A percentile compares a stretch with the other conserved stretches of the same genome.
phyloP scores from a whole-genome alignment of 352 stramenopile species.

The Phytophthora sp. region DNA sequence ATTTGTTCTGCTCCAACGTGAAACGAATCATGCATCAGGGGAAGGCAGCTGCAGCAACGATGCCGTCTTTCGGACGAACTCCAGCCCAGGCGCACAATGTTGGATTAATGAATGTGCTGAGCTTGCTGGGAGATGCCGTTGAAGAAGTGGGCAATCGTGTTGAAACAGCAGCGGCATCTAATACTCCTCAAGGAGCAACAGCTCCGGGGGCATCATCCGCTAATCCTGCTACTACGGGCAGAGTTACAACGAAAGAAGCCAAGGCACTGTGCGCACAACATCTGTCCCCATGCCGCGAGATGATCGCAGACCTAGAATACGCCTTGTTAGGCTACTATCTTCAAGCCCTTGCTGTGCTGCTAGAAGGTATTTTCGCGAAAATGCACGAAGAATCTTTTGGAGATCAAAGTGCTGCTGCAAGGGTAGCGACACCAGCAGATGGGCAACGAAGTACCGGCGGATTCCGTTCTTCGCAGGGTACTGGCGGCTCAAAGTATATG shows the following conservation, averaged over 20 bases:
- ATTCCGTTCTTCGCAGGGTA: conserved; percentile 22
- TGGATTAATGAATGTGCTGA: conserved; percentile 67
- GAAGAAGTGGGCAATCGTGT: conserved; percentile 61
- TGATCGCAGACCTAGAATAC: conserved; percentile 63
- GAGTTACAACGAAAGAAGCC: conserved; percentile 46
- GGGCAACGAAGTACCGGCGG: conserved; percentile 20
- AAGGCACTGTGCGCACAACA: conserved; percentile 45
- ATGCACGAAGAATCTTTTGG: conserved; percentile 90
- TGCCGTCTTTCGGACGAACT: conserved; percentile 60
- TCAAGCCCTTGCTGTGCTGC: conserved; percentile 55
- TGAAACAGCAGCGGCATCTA: conserved; percentile 16
- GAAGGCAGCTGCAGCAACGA: conserved; percentile 51
- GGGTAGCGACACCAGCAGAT: conserved; percentile 8
- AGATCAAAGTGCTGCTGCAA: conserved; percentile 33
- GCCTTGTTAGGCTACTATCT: conserved; percentile 76
- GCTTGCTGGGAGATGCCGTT: conserved; percentile 68
- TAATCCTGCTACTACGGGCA: conserved; percentile 8
- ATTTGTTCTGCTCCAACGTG: conserved; percentile 72
- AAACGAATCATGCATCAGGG: conserved; percentile 79
- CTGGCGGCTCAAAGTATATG: conserved; percentile 78
- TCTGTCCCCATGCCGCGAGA: conserved; percentile 50
- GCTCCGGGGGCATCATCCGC: background rate
- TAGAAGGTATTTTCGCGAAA: conserved; percentile 73
- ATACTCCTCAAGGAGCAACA: conserved; percentile 13
- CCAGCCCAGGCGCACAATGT: conserved; percentile 83